A percentile compares a stretch with the other conserved stretches of the same genome.
Conservation (phyloP, 306 rosid species). For the Prunus mume region DNA sequence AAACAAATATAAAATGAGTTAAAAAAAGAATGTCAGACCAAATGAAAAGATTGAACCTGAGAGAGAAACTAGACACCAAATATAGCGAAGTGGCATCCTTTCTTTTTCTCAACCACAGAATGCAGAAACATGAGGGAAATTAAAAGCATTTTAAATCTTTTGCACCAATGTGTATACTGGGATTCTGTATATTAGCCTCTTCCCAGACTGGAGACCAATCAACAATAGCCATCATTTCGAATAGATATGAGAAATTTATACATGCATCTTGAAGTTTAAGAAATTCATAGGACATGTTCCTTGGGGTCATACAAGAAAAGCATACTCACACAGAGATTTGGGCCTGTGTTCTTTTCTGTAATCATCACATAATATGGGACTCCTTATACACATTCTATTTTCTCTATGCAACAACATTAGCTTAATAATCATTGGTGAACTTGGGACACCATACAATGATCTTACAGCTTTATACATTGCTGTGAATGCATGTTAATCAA, state of each 20-base stretch:
- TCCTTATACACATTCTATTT: not conserved
- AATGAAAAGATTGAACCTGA: not conserved
- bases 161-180: not conserved
- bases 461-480: not conserved
- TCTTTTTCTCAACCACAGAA: not conserved
- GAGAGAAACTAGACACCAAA: constrained; percentile 12
- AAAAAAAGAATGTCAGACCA: constrained; percentile 8
- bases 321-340: not conserved
- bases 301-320: not conserved
- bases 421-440: not conserved
- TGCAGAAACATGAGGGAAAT: not conserved
- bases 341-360: not conserved
- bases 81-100: constrained; percentile 1
- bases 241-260: not conserved
- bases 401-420: not conserved
- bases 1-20: constrained; percentile 11
- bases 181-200: not conserved
- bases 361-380: not conserved
- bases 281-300: not conserved
- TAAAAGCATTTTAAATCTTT: not conserved
- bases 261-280: not conserved
- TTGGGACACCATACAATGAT: not conserved
- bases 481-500: not conserved
- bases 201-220: not conserved
- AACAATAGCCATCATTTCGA: not conserved